These are phyloP conservation scores for Sutorius australiensis DNA, from an alignment of 768 basidiomycete genomes.

Conservation along the genomic window DNA sequence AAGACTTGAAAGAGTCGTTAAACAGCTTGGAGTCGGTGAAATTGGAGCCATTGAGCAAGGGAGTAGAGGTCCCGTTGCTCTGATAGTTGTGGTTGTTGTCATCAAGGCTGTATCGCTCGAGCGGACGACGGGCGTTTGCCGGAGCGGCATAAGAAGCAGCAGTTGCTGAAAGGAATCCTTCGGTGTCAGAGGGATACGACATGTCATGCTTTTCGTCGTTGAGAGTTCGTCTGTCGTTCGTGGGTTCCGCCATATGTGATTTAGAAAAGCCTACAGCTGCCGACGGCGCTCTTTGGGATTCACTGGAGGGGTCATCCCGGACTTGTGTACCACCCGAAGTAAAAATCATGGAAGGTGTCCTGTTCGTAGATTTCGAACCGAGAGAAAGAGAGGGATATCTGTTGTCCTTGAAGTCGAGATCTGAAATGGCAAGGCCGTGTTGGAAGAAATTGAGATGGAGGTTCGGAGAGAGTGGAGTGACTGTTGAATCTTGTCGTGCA, in stretches of 20 bases:
- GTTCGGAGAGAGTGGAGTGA: conserved; percentile 30
- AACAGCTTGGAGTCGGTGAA: conserved; percentile 27
- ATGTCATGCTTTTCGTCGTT: conserved; percentile 23
- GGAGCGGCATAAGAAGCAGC: conserved; percentile 45
- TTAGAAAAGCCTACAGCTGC: conserved; percentile 10
- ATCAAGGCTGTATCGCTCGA: conserved; percentile 52
- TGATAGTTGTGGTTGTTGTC: conserved; percentile 30
- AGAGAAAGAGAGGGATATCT: conserved; percentile 45
- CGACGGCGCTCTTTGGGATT: conserved; percentile 13
- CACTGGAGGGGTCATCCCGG: conserved; percentile 20
- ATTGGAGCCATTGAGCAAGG: conserved; percentile 25
- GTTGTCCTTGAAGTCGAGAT: conserved; percentile 61
- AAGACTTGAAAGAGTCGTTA: conserved; percentile 32
- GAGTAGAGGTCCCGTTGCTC: conserved; percentile 14
- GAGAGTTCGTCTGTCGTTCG: conserved; percentile 21
- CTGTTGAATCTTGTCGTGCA: conserved; percentile 38
- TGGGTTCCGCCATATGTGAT: conserved; percentile 15
- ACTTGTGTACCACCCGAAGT: conserved; percentile 25
- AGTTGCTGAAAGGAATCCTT: conserved; percentile 26
- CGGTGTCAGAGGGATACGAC: conserved; percentile 11
- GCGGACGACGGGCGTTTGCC: conserved; percentile 42
- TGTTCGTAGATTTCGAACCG: conserved; percentile 20
- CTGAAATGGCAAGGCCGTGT: conserved; percentile 50
- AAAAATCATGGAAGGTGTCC: conserved; percentile 29
- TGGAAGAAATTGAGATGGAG: conserved; percentile 45